These are phyloP conservation scores for Aspergillus steynii DNA, from an alignment of 495 filamentous ascomycete genomes.

Conservation along the genomic window DNA sequence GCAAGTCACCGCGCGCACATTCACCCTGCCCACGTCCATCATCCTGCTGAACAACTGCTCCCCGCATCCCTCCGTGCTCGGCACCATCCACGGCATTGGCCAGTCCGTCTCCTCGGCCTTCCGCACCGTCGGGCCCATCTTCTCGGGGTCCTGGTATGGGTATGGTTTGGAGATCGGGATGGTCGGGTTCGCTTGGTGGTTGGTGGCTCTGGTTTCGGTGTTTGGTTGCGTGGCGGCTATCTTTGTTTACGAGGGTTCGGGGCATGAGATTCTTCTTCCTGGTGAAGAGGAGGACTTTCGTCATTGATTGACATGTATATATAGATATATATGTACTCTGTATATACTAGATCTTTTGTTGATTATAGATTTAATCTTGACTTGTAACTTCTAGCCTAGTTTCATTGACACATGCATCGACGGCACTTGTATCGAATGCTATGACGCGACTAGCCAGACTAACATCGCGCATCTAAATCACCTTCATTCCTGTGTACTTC, in stretches of 20 bases:
- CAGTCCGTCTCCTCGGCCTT: constrained; percentile 71
- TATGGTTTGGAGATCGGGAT: constrained; percentile 66
- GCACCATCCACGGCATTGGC: constrained; percentile 79
- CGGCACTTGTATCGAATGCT: no score
- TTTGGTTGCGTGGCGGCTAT: constrained; percentile 61
- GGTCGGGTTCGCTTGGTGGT: constrained; percentile 80
- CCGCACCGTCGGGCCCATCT: constrained; percentile 72
- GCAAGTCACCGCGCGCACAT: constrained; percentile 78
- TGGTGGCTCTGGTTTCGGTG: constrained; percentile 61
- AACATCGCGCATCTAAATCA: no score
- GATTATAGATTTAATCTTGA: no score
- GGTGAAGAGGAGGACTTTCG: constrained; percentile 61
- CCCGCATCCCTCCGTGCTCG: constrained; percentile 77
- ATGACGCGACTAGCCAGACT: no score
- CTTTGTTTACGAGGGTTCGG: constrained; percentile 71
- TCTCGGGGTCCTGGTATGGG: constrained; percentile 72
- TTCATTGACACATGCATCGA: no score
- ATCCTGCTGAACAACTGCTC: constrained; percentile 85
- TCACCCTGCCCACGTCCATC: constrained; percentile 73
- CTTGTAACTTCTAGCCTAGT: no score
- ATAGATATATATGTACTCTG: no score
- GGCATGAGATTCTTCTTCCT: constrained; percentile 68
- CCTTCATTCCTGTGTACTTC: no score
- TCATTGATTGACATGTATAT: constrained; percentile 1
- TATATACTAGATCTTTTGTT: no score